Evolutionary conservation across 176 grass and related monocot species (phyloP), one percentile per base, ranked within the genome.

Genomic region (Poa annua): DNA sequence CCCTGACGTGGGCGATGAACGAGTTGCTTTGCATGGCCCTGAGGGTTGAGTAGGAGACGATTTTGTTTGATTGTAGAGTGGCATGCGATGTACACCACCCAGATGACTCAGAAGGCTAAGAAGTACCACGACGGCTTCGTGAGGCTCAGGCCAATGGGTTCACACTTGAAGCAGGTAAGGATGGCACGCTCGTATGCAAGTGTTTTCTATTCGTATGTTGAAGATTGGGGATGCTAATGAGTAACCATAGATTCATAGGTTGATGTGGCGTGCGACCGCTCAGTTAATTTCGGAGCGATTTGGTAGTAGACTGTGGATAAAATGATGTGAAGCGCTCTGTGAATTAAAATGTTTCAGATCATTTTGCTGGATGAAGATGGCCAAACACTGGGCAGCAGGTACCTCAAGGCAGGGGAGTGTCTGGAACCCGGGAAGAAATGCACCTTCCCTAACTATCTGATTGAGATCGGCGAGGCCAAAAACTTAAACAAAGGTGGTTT

Each of bases 101-200:
- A 98, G 76, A 36, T 94, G 76, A 93, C 92, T 76, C 86, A 91
- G 74, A 98, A 93, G 60, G 84, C 88, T 66, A 98, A 98, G 81
- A 94, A 85, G 73, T 93, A 80, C 49, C 92, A 95, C 39, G 90
- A 95, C 59, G 96, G 92, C 5, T 66, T 86, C 5, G 80, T 98
- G 54, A 86, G 74, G 76, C 85, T 98, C 29, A 79, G 54, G 42
- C 68, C 81, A 34, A 32, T 79, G 47, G 88, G 87, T 69, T 87
- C 72, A 4, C 85, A 53, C 33, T 78, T 55, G 4, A 95, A 91
- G 75, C 96, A 95, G 87, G 96, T 93, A 80, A 55, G 34, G 38
- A 82, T 74, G 54, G 9, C 11, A 51, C 70, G 11, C 11, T 11
- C 22, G 6, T 79, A 29, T 69, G 26, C 67, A 72, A 26, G 12